These are phyloP conservation scores for Lentinula aciculospora DNA, from an alignment of 768 basidiomycete genomes.

Conservation along the genomic window DNA sequence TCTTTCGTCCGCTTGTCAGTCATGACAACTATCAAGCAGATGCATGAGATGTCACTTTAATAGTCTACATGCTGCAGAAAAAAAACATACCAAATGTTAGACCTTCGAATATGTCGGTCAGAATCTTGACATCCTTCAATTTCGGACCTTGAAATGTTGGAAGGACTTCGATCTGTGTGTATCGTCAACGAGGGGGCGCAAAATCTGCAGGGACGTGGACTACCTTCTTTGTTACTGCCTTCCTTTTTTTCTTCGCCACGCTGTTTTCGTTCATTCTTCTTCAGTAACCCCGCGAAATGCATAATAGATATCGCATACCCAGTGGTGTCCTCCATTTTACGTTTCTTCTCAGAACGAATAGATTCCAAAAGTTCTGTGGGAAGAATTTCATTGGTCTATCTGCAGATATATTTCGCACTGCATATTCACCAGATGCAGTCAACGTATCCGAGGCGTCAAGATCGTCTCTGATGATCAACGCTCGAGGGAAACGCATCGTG, in stretches of 20 bases:
- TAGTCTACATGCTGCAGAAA: background rate
- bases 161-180: constrained; percentile 18
- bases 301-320: constrained; percentile 28
- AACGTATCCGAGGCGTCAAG: constrained; percentile 67
- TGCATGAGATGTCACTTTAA: background rate
- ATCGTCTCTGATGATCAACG: constrained; percentile 75
- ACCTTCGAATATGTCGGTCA: constrained; percentile 64
- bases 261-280: constrained; percentile 14
- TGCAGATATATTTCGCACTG: background rate
- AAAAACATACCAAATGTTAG: constrained; percentile 70
- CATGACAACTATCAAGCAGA: constrained; percentile 50
- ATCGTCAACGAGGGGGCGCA: background rate
- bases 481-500: constrained; percentile 94
- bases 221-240: constrained; percentile 48
- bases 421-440: constrained; percentile 51
- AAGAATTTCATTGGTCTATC: background rate
- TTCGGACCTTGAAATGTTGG: constrained; percentile 40
- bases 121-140: constrained; percentile 50
- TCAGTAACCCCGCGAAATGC: background rate
- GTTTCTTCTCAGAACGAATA: constrained; percentile 60
- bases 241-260: constrained; percentile 53
- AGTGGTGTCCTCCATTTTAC: constrained; percentile 63
- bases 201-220: background rate
- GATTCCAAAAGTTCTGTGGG: constrained; percentile 52
- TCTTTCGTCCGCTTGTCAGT: constrained; percentile 64